Evolutionary conservation across 2,329 filamentous ascomycete species (phyloP).

Genomic region (Aspergillus fumigatiaffinis): DNA sequence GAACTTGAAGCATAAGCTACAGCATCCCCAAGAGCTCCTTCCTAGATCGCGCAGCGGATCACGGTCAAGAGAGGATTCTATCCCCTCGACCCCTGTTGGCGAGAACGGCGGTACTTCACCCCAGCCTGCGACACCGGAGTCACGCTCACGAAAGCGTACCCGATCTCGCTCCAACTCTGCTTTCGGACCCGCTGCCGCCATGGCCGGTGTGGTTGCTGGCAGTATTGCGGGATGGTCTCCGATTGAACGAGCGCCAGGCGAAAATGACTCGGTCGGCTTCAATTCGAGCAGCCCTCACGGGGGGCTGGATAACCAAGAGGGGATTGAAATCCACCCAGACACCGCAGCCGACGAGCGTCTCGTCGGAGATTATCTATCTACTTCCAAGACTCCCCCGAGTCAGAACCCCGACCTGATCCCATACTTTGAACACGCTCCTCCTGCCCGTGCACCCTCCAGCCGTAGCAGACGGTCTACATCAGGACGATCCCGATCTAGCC

Average conservation of each 20-base stretch:
- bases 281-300: constrained; percentile 34
- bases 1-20: constrained; percentile 57
- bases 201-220: constrained; percentile 64
- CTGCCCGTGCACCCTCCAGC: constrained; percentile 29
- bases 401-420: constrained; percentile 45
- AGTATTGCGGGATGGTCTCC: constrained; percentile 63
- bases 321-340: constrained; percentile 46
- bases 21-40: constrained; percentile 51
- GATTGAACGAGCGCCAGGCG: constrained; percentile 47
- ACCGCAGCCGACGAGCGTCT: constrained; percentile 45
- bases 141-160: constrained; percentile 44
- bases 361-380: constrained; percentile 33
- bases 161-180: constrained; percentile 58
- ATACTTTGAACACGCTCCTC: constrained; percentile 41
- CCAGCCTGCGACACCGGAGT: constrained; percentile 53
- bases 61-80: constrained; percentile 40
- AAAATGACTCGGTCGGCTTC: constrained; percentile 38
- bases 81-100: constrained; percentile 54
- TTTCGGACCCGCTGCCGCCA: constrained; percentile 59
- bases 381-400: constrained; percentile 40
- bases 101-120: constrained; percentile 39
- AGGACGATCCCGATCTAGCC: constrained; percentile 34
- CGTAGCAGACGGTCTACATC: constrained; percentile 36
- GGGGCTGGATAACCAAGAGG: constrained; percentile 38
- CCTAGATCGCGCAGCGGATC: constrained; percentile 43